Evolutionary conservation across 768 basidiomycete species (phyloP), one percentile per base, ranked within the genome.

Genomic region (Lyophyllum atratum): DNA sequence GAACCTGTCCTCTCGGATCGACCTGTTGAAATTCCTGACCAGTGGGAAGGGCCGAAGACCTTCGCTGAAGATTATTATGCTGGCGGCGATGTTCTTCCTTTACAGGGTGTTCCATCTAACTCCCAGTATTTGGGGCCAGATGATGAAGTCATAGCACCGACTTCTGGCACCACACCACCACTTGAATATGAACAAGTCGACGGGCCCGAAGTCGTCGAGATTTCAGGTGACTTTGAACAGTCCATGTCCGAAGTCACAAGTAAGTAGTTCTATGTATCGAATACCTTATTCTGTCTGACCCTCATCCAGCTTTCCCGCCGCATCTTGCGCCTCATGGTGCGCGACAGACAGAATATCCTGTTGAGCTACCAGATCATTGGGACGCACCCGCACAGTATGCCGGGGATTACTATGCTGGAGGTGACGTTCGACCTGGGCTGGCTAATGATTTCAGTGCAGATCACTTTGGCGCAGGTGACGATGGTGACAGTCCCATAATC

Each of bases 361-460:
- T 72, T 6, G 72, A 75, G 7, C 55, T 80, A 19, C 59, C 63
- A 19, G 78, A 80, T 61, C 71, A 71, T 26, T 80, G 78, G 79
- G 62, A 63, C 33, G 76, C 72, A 24, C 73, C 79, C 5, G 66
- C 65, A 25, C 71, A 66, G 6, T 76, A 73, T 43, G 75, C 77
- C 0, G 76, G 79, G 58, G 78, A 79, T 61, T 76, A 71, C 56
- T 78, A 76, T 56, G 71, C 77, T 5, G 80, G 78, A 12, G 81
- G 79, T 1, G 79, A 81, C 50, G 26, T 74, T 34, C 55, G 58
- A 17, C 48, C 59, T 28, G 25, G 47, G 14, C 47, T 49, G 15
- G 59, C 52, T 4, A 55, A 49, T 28, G 45, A 39, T n/a, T 48
- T 63, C 4, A 58, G 60, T 51, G 63, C 71, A 15, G 65, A 76